Evolutionary conservation across 140 eudicot genomes (phyloP), one percentile per base, ranked within the genome.

Genomic region (Ambrosia hybrid): DNA sequence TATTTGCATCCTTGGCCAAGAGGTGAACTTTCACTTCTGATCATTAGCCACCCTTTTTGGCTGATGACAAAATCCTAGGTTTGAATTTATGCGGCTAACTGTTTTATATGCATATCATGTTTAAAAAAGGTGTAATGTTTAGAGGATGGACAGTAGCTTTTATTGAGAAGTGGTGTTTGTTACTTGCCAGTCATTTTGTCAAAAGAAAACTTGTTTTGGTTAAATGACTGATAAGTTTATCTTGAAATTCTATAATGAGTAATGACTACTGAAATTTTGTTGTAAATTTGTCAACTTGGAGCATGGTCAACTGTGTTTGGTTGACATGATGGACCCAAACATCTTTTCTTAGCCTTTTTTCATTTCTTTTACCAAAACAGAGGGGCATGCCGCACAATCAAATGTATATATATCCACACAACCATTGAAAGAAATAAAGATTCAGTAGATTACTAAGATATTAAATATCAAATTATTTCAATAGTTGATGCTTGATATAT

Each of bases 1-100:
- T 93, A 60, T 93, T 93, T 82, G 98, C 98, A 76, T 80, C 96
- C 55, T 75, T 88, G 56, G 97, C 97, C 36, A 88, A 93, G 81
- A 90, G 97, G 98, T 93, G 74, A 52, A 10, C 30, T 3, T 21
- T 38, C 33, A 51, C 8, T 68, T 79, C 13, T 38, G 56, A 56
- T 62, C 58, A 38, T 57, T 9, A 61, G 38, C 56, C 17, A 53
- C 60, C 65, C 12, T 14, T 63, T 55, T 66, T 36, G 46, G 59
- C 52, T 9, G 51, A 75, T 43, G 33, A 37, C 15, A 45, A 69
- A 49, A 21, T 21, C 30, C 1, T 58, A 33, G 17, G 67, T 61
- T 11, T 59, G 3, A n/a, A 30, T 39, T 9, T 59, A 26, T 9
- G 0, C 16, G 61, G 9, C 11, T 56, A 56, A 16, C 16, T 17